Conservation (phyloP, 139 green algal genomes). For the Limnomonas spitsbergensis region DNA sequence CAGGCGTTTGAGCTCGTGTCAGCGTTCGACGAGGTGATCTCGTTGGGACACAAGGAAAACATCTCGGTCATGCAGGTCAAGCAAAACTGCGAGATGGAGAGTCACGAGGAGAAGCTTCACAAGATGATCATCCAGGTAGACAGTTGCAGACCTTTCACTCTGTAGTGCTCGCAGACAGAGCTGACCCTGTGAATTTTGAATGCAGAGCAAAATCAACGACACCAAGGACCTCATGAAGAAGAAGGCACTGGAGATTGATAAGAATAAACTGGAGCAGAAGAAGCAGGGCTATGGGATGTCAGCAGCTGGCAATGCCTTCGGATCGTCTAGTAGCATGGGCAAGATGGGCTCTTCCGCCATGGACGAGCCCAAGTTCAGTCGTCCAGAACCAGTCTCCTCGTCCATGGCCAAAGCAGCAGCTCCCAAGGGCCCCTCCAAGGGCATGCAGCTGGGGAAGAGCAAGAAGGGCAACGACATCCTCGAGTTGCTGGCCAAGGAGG, state of each 20-base stretch:
- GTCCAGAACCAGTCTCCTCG: background rate
- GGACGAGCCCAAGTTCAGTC: background rate
- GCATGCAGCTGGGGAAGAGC: conserved; percentile 85
- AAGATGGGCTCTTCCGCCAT: background rate
- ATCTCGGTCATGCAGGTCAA: conserved; percentile 81
- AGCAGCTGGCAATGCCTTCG: conserved; percentile 12
- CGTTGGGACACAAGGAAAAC: conserved; percentile 88
- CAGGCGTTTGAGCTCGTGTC: conserved; percentile 97
- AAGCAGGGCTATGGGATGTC: background rate
- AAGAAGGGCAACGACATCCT: conserved; percentile 83
- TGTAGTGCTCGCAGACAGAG: background rate
- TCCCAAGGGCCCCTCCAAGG: conserved; percentile 41
- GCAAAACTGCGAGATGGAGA: conserved; percentile 98
- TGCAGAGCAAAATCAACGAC: conserved; percentile 68
- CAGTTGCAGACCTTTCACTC: background rate
- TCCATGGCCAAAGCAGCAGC: background rate
- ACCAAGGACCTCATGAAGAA: conserved; percentile 93
- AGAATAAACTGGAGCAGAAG: conserved; percentile 77
- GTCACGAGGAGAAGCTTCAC: conserved; percentile 98
- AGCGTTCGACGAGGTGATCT: conserved; percentile 98
- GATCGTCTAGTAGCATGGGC: conserved; percentile 24
- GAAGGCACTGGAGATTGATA: conserved; percentile 93
- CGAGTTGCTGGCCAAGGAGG: conserved; percentile 76
- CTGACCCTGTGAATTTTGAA: background rate
- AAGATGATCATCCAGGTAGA: conserved; percentile 95